phyloP scores from a whole-genome alignment of 176 grass and related monocot genomes.

The Puya raimondii region DNA sequence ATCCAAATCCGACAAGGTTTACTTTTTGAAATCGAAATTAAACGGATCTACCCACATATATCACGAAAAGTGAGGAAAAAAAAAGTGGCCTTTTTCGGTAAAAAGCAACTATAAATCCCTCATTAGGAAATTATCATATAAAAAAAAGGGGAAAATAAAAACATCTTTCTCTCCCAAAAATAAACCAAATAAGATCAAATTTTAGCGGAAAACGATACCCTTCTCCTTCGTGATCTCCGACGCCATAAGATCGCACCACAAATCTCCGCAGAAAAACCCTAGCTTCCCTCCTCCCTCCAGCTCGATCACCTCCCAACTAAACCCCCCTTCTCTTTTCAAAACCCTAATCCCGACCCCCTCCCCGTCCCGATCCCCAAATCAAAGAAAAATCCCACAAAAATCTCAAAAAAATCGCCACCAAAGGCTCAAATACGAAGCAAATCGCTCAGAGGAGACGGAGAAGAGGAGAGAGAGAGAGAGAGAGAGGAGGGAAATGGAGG shows the following conservation, averaged over 20 bases:
- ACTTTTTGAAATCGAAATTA: background rate
- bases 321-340: background rate
- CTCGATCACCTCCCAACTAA: background rate
- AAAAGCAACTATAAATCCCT: no score
- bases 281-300: background rate
- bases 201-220: background rate
- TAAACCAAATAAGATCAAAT: background rate
- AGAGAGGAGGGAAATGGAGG: background rate
- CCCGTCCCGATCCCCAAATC: background rate
- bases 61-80: background rate
- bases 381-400: background rate
- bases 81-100: no score
- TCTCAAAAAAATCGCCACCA: background rate
- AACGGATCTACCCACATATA: background rate
- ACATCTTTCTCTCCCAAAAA: background rate
- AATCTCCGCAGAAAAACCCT: no score
- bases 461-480: background rate
- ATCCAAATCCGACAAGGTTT: background rate
- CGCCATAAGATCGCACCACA: conserved; percentile 2
- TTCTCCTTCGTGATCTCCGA: background rate
- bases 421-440: background rate
- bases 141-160: no score
- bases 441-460: background rate
- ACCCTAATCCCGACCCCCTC: background rate
- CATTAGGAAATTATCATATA: no score